Percentiles rank a stretch among this genome's conserved stretches.
phyloP scores from a whole-genome alignment of 352 stramenopile genomes.

The Phytophthora fragariae region DNA sequence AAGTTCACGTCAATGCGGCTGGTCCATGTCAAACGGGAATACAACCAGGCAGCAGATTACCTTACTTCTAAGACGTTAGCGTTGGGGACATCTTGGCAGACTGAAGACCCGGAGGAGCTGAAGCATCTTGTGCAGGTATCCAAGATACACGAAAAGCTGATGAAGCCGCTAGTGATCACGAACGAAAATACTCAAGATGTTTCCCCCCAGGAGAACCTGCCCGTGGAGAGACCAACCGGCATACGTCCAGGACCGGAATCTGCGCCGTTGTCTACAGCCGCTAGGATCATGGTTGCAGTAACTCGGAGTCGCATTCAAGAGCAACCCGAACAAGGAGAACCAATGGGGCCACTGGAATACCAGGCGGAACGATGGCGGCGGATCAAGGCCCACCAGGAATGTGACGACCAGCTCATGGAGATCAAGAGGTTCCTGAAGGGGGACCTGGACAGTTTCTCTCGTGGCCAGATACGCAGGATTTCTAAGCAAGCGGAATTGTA shows the following conservation, averaged over 20 bases:
- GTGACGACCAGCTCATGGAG: not conserved
- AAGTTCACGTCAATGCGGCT: not conserved
- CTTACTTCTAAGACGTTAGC: not conserved
- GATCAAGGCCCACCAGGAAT: too few species aligned
- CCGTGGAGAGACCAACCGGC: not conserved
- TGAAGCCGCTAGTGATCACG: not conserved
- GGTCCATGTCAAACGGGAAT: conserved; percentile 18
- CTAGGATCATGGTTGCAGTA: not conserved
- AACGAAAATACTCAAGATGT: not conserved
- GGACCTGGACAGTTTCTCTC: not conserved
- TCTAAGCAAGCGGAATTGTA: not conserved
- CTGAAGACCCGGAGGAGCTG: not conserved
- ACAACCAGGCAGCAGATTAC: conserved; percentile 12
- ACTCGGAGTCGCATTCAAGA: not conserved
- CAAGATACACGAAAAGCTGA: conserved; percentile 3
- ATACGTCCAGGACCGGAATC: not conserved
- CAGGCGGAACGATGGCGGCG: too few species aligned
- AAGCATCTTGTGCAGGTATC: conserved; percentile 5
- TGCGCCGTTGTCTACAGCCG: not conserved
- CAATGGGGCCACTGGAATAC: too few species aligned
- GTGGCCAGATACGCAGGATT: not conserved
- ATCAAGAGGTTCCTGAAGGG: conserved; percentile 12
- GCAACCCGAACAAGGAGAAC: too few species aligned
- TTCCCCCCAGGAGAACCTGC: not conserved
- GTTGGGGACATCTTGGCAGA: not conserved